Conservation (phyloP, 805 yeast species). For the Candida sakaeoensis region DNA sequence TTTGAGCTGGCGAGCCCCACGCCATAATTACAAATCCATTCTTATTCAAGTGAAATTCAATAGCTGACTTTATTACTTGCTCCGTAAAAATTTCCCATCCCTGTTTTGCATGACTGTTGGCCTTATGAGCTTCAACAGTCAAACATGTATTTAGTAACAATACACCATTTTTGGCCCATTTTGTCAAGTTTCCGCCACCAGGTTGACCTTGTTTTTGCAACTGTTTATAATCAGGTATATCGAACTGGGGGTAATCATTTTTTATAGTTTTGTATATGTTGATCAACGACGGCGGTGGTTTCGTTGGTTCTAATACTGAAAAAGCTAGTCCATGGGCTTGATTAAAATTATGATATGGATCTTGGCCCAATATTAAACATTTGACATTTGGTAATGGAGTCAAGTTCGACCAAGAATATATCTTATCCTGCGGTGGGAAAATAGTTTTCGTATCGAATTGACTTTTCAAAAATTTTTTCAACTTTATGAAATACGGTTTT, state of each 20-base stretch:
- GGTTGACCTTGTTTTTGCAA: slow-evolving; percentile 23
- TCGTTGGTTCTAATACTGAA: slow-evolving; percentile 76
- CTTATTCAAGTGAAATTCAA: slow-evolving; percentile 43
- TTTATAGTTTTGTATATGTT: slow-evolving; percentile 81
- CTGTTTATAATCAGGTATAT: slow-evolving; percentile 42
- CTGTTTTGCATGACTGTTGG: slow-evolving; percentile 82
- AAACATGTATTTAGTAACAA: slow-evolving; percentile 80
- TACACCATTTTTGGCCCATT: slow-evolving; percentile 89
- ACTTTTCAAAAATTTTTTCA: slow-evolving; percentile 58
- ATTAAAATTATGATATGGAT: slow-evolving; percentile 87
- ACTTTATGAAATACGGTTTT: slow-evolving; percentile 75
- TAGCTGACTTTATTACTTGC: slow-evolving; percentile 53
- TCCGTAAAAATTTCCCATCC: slow-evolving; percentile 95
- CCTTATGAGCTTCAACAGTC: slow-evolving; percentile 89
- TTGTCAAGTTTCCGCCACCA: slow-evolving; percentile 63
- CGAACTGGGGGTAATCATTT: slow-evolving; percentile 64
- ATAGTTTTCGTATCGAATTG: slow-evolving; percentile 47
- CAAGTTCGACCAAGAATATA: slow-evolving; percentile 88
- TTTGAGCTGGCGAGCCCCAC: slow-evolving; percentile 77
- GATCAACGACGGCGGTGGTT: slow-evolving; percentile 78
- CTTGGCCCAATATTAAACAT: slow-evolving; percentile 88
- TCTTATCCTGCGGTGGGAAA: slow-evolving; percentile 73
- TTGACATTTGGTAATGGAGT: slow-evolving; percentile 74
- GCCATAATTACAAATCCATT: slow-evolving; percentile 69
- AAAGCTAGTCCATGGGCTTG: slow-evolving; percentile 98